phyloP scores from a whole-genome alignment of 306 rosid species.

The Prunus mira region DNA sequence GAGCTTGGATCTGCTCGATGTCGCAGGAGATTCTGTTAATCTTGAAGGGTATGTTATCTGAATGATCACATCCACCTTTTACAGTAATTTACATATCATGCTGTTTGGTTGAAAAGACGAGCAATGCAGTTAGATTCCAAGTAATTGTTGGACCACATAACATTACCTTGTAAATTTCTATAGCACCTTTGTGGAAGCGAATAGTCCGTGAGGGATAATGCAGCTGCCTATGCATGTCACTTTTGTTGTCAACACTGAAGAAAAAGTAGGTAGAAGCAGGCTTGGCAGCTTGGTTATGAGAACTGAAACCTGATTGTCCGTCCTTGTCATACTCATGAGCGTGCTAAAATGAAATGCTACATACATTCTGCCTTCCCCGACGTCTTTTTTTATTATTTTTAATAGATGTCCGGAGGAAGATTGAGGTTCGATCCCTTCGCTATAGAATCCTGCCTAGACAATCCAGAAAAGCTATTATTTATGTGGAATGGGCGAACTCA shows the following conservation, averaged over 20 bases:
- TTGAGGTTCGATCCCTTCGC: not conserved
- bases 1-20: conserved; percentile 97
- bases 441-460: not conserved
- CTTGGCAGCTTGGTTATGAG: no score
- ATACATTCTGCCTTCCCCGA: no score
- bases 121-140: not conserved
- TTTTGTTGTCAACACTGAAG: not conserved
- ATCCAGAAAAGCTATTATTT: not conserved
- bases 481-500: not conserved
- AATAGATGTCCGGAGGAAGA: not conserved
- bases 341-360: not conserved
- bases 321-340: not conserved
- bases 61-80: not conserved
- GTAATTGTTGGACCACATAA: not conserved
- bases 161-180: not conserved
- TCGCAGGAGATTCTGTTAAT: conserved; percentile 65
- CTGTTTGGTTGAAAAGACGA: not conserved
- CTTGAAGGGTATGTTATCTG: conserved; percentile 1
- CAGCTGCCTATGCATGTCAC: not conserved
- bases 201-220: not conserved
- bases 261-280: not conserved
- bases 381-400: not conserved
- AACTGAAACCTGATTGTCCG: no score
- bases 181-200: not conserved
- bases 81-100: not conserved